A percentile compares a stretch with the other conserved stretches of the same genome.
Evolutionary conservation across 768 basidiomycete species (phyloP).

Genomic region (Chlorophyllum brunneum): DNA sequence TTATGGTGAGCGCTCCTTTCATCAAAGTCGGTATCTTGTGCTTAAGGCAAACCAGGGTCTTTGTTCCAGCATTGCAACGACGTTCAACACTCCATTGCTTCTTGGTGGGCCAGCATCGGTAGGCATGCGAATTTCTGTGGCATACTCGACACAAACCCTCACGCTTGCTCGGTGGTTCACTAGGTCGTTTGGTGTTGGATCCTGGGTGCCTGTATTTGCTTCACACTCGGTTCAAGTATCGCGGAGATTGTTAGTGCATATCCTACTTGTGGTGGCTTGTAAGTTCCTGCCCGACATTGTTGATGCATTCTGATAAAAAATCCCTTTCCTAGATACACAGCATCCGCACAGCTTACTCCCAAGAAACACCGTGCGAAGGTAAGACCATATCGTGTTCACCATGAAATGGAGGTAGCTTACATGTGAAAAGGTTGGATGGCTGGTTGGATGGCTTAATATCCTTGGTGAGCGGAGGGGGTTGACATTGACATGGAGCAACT

Average conservation of each 20-base stretch:
- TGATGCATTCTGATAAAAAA: not conserved
- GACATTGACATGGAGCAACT: not conserved
- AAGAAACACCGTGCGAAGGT: conserved; percentile 61
- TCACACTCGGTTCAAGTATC: conserved; percentile 68
- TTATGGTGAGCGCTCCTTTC: conserved; percentile 45
- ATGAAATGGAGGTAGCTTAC: not conserved
- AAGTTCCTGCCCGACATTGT: conserved; percentile 21
- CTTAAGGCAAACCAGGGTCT: conserved; percentile 41
- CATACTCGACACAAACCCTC: not conserved
- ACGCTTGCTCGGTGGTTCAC: conserved; percentile 2
- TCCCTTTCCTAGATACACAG: conserved; percentile 54
- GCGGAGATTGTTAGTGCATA: conserved; percentile 77
- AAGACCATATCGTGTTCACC: conserved; percentile 11
- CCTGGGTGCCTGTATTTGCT: conserved; percentile 67
- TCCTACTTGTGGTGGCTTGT: conserved; percentile 73
- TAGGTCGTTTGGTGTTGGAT: conserved; percentile 75
- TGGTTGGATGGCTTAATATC: conserved; percentile 83
- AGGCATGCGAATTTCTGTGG: conserved; percentile 15
- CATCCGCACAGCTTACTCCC: conserved; percentile 72
- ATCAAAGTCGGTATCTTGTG: not conserved
- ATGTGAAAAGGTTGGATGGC: conserved; percentile 56
- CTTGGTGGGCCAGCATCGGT: conserved; percentile 71
- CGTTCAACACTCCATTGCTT: conserved; percentile 70
- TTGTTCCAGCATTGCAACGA: conserved; percentile 74
- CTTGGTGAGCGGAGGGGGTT: conserved; percentile 40